phyloP scores from a whole-genome alignment of 1,139 yeast genomes.

The Saccharomyces uvarum region DNA sequence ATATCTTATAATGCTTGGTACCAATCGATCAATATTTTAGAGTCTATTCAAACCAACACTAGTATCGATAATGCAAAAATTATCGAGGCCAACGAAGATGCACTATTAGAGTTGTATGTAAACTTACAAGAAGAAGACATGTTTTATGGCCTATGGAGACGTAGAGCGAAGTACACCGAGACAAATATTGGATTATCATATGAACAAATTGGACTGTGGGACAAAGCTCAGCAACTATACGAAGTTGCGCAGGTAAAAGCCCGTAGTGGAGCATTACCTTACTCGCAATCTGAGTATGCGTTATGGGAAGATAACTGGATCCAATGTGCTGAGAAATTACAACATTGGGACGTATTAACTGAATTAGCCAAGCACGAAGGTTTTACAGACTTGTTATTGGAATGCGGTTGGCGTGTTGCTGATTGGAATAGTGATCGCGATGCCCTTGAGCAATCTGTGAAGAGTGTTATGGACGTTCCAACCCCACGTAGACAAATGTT shows the following conservation, averaged over 20 bases:
- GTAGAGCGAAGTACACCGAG: constrained; percentile 88
- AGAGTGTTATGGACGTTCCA: constrained; percentile 96
- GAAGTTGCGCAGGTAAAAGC: constrained; percentile 98
- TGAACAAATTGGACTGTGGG: constrained; percentile 95
- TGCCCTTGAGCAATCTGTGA: constrained; percentile 87
- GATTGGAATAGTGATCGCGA: constrained; percentile 97
- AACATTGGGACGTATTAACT: constrained; percentile 96
- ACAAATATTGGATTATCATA: constrained; percentile 88
- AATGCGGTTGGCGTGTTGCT: constrained; percentile 99
- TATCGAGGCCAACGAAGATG: constrained; percentile 82
- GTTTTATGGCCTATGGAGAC: constrained; percentile 96
- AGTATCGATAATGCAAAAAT: constrained; percentile 65
- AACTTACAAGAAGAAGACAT: constrained; percentile 88
- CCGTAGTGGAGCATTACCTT: constrained; percentile 89
- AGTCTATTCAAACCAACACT: constrained; percentile 62
- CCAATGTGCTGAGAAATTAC: constrained; percentile 89
- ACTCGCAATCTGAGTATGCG: constrained; percentile 90
- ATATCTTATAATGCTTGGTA: constrained; percentile 88
- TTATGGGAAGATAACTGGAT: constrained; percentile 99
- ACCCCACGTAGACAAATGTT: constrained; percentile 94
- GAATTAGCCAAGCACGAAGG: constrained; percentile 98
- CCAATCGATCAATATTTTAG: constrained; percentile 74
- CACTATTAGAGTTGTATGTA: constrained; percentile 81
- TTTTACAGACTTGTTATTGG: constrained; percentile 83
- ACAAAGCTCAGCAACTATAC: constrained; percentile 83